Evolutionary conservation across 352 stramenopile genomes (phyloP), one percentile per base, ranked within the genome.

Genomic region (Pythium utonaiense): DNA sequence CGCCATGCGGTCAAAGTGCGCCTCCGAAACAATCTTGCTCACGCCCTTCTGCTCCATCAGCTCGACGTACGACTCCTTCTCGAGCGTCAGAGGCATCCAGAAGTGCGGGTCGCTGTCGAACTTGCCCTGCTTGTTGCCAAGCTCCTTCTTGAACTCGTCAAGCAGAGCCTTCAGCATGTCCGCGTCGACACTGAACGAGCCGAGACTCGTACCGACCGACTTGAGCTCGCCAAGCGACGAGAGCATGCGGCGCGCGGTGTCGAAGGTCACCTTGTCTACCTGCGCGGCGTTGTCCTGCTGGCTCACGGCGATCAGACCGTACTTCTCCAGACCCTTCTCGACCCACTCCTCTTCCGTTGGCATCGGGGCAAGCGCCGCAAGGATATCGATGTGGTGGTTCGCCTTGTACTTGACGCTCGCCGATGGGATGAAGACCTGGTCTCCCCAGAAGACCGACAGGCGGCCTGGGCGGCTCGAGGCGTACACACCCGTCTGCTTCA

Each of bases 401-500:
- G 93, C 86, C 52, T 77, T 75, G 83, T 98, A 98, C 58, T 94
- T 78, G 62, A 98, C 96, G 14, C 81, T 67, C 12, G 89, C 90
- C 25, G 91, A 97, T 16, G 96, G 96, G 60, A 99, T 95, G 77
- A 99, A 98, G 25, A 99, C 95, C 80, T 99, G 97, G 77, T 99
- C 97, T 33, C 97, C 97, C 97, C 97, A 99, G 73, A 98, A 99
- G 6, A 99, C 97, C 12, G 87, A 98, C 16, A 99, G 75, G 19
- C 97, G 91, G 45, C 96, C 96, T n/a, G 81, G 83, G 33, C 97
- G 92, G 60, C 86, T 97, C 22, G 89, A 87, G 21, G 95, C 96
- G 71, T 99, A 99, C 56, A 99, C 95, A 55, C 96, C 94, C 21
- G 97, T 99, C 84, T 99, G 96, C 84, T 98, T 98, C 47, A 99